phyloP scores from a whole-genome alignment of 2,329 filamentous ascomycete genomes.

The Claviceps sp. region DNA sequence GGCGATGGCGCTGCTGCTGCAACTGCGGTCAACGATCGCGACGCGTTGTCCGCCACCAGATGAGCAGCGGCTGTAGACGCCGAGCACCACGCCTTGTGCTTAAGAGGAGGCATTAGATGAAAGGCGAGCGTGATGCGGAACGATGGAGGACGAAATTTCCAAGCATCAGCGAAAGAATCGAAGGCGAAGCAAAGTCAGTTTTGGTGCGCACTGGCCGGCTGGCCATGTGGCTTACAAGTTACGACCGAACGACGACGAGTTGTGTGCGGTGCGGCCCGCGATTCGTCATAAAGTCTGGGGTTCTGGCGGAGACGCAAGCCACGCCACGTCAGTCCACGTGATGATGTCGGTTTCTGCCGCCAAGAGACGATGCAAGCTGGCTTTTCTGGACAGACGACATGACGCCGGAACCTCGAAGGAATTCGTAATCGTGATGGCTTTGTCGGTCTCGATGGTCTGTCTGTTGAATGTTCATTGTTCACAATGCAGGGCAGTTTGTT shows the following conservation, averaged over 20 bases:
- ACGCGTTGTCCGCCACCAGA: slow-evolving; percentile 7
- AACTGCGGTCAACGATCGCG: background rate
- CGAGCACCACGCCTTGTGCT: slow-evolving; percentile 10
- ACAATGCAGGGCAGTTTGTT: too few relatives aligned
- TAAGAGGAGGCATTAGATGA: slow-evolving; percentile 13
- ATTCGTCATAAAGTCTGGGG: background rate
- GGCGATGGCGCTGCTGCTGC: background rate
- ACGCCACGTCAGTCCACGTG: background rate
- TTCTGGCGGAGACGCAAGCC: background rate
- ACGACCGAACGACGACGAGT: background rate
- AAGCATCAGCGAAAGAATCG: slow-evolving; percentile 2
- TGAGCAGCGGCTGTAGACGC: slow-evolving; percentile 9
- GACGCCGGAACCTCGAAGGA: background rate
- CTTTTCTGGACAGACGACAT: background rate
- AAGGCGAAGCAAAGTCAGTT: too few relatives aligned
- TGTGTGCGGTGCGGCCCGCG: background rate
- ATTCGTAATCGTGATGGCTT: background rate
- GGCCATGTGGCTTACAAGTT: too few relatives aligned
- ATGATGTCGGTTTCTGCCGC: background rate
- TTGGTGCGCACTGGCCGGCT: too few relatives aligned
- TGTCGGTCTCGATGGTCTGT: background rate
- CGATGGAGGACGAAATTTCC: slow-evolving; percentile 2
- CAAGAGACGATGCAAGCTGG: background rate
- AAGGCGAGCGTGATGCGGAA: slow-evolving; percentile 3
- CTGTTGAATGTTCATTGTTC: too few relatives aligned